Percentiles rank a stretch among this genome's conserved stretches.
Conservation (phyloP, 257 asterid species). For the Solanum chiquidenum region DNA sequence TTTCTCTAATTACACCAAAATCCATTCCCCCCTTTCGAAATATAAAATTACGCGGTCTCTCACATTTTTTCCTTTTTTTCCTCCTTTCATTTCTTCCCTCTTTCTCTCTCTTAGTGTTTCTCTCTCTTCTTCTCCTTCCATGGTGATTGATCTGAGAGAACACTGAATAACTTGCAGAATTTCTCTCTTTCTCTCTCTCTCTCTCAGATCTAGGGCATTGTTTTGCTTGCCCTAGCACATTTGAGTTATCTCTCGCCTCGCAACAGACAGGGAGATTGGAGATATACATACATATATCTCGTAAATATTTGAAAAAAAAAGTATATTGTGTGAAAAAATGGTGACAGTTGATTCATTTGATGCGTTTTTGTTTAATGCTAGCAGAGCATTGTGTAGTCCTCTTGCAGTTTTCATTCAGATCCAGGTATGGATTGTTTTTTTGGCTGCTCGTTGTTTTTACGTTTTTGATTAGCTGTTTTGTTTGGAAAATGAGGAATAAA, state of each 20-base stretch:
- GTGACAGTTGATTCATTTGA: constrained; percentile 51
- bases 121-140: constrained; percentile 2
- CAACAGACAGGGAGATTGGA: background rate
- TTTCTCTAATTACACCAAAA: background rate
- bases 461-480: background rate
- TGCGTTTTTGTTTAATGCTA: constrained; percentile 47
- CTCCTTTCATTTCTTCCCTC: constrained; percentile 10
- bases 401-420: constrained; percentile 71
- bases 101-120: background rate
- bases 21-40: background rate
- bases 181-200: background rate
- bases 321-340: constrained; percentile 21
- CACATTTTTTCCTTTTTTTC: background rate
- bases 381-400: constrained; percentile 67
- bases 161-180: background rate
- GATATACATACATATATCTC: background rate
- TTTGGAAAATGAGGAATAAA: background rate
- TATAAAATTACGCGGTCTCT: constrained; percentile 50
- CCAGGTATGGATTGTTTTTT: constrained; percentile 42
- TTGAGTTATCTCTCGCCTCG: background rate
- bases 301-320: background rate
- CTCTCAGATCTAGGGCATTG: constrained; percentile 27
- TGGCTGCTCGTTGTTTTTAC: background rate
- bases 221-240: constrained; percentile 31
- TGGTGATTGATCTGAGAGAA: constrained; percentile 34